Evolutionary conservation across 108 stramenopile species (phyloP), one percentile per base, ranked within the genome.

Genomic region (Asterionellopsis glacialis): DNA sequence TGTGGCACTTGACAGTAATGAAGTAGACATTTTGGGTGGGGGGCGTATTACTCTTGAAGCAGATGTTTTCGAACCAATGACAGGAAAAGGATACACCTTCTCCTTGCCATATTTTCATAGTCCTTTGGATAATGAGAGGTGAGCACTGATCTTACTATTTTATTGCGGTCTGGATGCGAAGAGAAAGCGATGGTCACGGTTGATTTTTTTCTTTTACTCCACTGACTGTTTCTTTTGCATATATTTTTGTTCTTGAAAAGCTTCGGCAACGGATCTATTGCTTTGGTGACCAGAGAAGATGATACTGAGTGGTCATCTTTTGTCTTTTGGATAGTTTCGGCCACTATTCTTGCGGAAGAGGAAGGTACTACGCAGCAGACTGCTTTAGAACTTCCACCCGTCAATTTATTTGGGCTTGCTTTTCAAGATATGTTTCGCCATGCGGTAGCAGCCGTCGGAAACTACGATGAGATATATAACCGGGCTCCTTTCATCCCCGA

Each of bases 311-410:
- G 79, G 62, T 62, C 76, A 43, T 60, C 71, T 12, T 81, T 78
- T 59, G 74, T 80, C 1, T 67, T 62, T 51, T 77, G 76, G 66
- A 63, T 80, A 16, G 64, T 84, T 7, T 25, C 25, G 41, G 61
- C 67, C 15, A 75, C 69, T 21, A 21, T 84, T 40, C 75, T 64
- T 64, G 79, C 83, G 10, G 67, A 75, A 57, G 74, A 80, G 45
- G 11, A 59, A 2, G 63, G 65, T 9, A 78, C 75, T 23, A 67
- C 55, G 0, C 52, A 65, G 42, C 57, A 69, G 0, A 21, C 54
- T 1, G 38, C 44, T 11, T 4, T 7, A 24, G 59, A 45, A 47
- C 45, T 60, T 44, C 59, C 59, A n/a, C 1, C 13, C 10, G 13
- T n/a, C 1, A 40, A 48, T n/a, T 14, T 60, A 5, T 60, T 60